Evolutionary conservation across 1,284 basidiomycete species (phyloP), one percentile per base, ranked within the genome.

Genomic region (Ustilago trichophora): DNA sequence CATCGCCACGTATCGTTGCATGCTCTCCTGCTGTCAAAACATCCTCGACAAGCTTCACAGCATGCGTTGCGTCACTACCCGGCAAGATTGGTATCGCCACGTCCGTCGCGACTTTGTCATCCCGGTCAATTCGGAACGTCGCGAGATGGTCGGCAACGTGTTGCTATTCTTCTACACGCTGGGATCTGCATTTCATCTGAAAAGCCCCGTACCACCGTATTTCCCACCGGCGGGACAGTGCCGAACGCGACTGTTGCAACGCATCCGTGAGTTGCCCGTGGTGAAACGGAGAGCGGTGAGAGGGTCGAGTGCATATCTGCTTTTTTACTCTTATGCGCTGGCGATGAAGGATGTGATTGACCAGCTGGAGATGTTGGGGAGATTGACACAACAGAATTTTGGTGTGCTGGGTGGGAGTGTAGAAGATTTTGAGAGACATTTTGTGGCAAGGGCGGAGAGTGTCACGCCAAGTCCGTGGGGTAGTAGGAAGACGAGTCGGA

Each of bases 281-380:
- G 91, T 96, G 13, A 89, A 88, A 72, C 72, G 78, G 26, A 72
- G 84, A 11, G 80, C 89, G 85, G 78, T 88, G 85, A 50, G 68
- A 7, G 71, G 73, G 6, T 83, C 83, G 7, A 92, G 91, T 6
- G 86, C 89, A 31, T 91, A 94, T 73, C 51, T 98, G 7, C 85
- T 98, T 18, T 97, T 91, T 83, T 95, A 96, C 76, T 92, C 92
- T 1, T 97, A 97, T 77, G 92, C 91, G 0, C 84, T 95, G 48
- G 91, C 91, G 49, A 95, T 96, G 92, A 84, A 66, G 53, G 75
- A 77, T 46, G 63, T 77, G 32, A 76, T 76, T 42, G 57, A 60
- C 29, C 68, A 75, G 31, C 40, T 77, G 37, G 66, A 76, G 11
- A 38, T 38, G 32, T 40, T 78, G 26, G 76, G 73, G 4, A 40